phyloP scores from a whole-genome alignment of 208 protist genomes.

The Acanthamoeba quina region DNA sequence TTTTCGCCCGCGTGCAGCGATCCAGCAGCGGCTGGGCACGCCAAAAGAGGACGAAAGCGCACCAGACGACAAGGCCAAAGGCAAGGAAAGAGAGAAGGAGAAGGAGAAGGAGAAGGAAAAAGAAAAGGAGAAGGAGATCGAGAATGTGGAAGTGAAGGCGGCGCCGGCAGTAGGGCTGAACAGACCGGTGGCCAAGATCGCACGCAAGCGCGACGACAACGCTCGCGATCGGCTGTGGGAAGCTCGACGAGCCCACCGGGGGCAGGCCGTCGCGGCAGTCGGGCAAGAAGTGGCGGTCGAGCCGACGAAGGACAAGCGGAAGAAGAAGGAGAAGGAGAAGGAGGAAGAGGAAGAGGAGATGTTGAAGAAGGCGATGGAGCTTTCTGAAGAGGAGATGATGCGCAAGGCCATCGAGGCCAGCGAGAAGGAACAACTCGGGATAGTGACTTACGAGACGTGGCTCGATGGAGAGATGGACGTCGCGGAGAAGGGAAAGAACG shows the following conservation, averaged over 20 bases:
- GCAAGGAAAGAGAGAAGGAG: background rate
- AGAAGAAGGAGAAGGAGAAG: background rate
- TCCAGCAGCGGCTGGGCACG: background rate
- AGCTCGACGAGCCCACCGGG: background rate
- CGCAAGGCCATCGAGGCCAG: background rate
- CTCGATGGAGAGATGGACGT: background rate
- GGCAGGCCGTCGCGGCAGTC: background rate
- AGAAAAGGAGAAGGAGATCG: background rate
- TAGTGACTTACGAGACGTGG: background rate
- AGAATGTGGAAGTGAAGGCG: background rate
- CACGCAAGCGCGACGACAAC: slow-evolving; percentile 27
- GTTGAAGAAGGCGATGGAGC: background rate
- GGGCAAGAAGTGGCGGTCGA: background rate
- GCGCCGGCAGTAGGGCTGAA: background rate
- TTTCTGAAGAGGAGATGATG: background rate
- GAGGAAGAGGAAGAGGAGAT: background rate
- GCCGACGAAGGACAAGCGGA: background rate
- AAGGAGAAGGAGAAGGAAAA: slow-evolving; percentile 39
- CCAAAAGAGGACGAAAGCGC: background rate
- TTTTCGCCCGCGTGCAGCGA: background rate
- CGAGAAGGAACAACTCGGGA: background rate
- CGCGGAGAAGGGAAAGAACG: background rate
- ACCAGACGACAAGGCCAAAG: background rate
- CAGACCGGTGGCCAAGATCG: slow-evolving; percentile 44
- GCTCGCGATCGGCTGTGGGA: background rate